Base-by-base conservation (phyloP, 805 yeast genomes). In the Suhomyces sp. region DNA sequence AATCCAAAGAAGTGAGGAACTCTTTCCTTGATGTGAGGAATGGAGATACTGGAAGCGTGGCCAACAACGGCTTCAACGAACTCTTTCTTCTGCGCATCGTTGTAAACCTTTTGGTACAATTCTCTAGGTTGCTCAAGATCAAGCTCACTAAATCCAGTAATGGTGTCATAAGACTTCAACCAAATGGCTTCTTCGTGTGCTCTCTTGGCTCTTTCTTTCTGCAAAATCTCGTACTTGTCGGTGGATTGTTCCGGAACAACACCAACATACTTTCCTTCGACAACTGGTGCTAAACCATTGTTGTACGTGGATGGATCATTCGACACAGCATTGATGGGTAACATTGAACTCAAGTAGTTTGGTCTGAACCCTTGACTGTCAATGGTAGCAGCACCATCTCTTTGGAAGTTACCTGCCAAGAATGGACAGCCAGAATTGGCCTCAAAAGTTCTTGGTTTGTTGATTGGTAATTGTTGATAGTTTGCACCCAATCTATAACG, bases 391-490 rank as follows among this genome's bases (percentile, higher is more conserved):
- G 31, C 22, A 20, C 56, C 56, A 21, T 50, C 56, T 33, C 56
- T 42, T 28, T 52, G 57, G 38, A 48, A 50, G 39, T 52, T 52
- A 3, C 57, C 55, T 12, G 57, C 57, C 28, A 50, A 40, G 42
- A 52, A 52, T 11, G 57, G 57, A 37, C 57, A 52, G 4, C 55
- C 57, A 6, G 54, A 47, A 17, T 40, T 32, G 12, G 31, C 16
- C 56, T 18, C 60, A 53, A 33, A 51, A 15, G 58, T 53, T 31
- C 60, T 47, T 26, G 74, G 70, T 34, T 61, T 60, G 60, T 87
- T 87, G 50, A 85, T 88, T n/a, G 96, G 96, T 39, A 87, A 81
- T 63, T 84, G 91, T 31, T 76, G 73, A 63, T 82, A 87, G 67
- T 87, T 84, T 25, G 78, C 71, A 34, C 86, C 86, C 55, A 85